A percentile compares a stretch with the other conserved stretches of the same genome.
Conservation (phyloP, 2,329 filamentous ascomycete genomes). For the Dactylellina parvicollis region DNA sequence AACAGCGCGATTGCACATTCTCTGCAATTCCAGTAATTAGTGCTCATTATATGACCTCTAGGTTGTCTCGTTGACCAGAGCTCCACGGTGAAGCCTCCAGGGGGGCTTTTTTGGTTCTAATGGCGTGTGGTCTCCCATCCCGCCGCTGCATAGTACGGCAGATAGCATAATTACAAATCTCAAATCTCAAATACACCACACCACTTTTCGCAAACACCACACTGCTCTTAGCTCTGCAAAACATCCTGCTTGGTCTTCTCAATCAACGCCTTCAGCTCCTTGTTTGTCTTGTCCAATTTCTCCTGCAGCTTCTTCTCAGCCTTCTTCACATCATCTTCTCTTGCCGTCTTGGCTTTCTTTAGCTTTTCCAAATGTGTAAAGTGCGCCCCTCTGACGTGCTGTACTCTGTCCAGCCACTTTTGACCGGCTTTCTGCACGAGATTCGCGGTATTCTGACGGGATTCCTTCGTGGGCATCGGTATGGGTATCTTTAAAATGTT, state of each 20-base stretch:
- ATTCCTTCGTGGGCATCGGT: constrained; percentile 46
- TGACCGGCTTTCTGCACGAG: constrained; percentile 43
- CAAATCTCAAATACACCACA: neutral
- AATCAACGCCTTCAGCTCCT: constrained; percentile 47
- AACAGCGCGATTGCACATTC: neutral
- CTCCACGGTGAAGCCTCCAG: too few relatives aligned
- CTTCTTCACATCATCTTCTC: constrained; percentile 45
- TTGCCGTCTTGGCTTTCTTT: constrained; percentile 17
- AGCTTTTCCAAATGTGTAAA: constrained; percentile 45
- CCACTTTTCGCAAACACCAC: neutral
- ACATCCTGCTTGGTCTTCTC: constrained; percentile 48
- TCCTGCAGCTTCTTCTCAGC: constrained; percentile 56
- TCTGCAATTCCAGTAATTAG: too few relatives aligned
- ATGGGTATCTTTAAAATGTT: constrained; percentile 50
- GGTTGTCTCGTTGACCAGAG: too few relatives aligned
- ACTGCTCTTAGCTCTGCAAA: constrained; percentile 28
- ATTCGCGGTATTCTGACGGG: constrained; percentile 34
- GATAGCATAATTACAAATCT: constrained; percentile 4
- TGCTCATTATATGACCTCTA: too few relatives aligned
- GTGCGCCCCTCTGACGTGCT: constrained; percentile 40
- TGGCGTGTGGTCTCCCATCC: neutral
- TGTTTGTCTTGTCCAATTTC: constrained; percentile 53
- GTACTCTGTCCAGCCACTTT: constrained; percentile 44
- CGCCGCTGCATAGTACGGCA: neutral
- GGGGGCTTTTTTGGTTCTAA: too few relatives aligned